Evolutionary conservation across 2,329 filamentous ascomycete species (phyloP).

Genomic region (Fusarium hainanense): DNA sequence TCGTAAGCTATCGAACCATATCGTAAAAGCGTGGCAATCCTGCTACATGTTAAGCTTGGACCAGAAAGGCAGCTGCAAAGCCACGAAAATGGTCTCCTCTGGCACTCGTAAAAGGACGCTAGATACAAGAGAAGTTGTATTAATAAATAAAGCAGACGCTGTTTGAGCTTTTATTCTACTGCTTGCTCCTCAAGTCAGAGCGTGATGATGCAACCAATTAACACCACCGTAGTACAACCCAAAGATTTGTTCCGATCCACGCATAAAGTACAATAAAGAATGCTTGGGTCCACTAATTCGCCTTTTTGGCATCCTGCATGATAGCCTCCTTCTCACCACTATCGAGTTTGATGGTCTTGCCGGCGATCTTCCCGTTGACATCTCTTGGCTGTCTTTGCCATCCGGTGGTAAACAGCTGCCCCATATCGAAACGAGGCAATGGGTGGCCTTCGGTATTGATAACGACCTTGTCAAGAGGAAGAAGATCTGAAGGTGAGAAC

Average conservation of each 20-base stretch:
- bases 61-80: slow-evolving; percentile 31
- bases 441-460: slow-evolving; percentile 97
- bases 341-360: slow-evolving; percentile 20
- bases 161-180: slow-evolving; percentile 1
- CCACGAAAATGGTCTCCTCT: slow-evolving; percentile 9
- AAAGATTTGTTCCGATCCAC: not conserved
- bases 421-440: slow-evolving; percentile 87
- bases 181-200: slow-evolving; percentile 4
- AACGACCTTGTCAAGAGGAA: slow-evolving; percentile 87
- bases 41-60: slow-evolving; percentile 14
- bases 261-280: not conserved
- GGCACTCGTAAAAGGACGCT: not conserved
- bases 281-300: slow-evolving; percentile 9
- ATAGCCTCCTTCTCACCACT: slow-evolving; percentile 25
- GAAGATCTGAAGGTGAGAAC: slow-evolving; percentile 84
- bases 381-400: slow-evolving; percentile 78
- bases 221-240: slow-evolving; percentile 9
- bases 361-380: slow-evolving; percentile 54
- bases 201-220: slow-evolving; percentile 5
- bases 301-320: slow-evolving; percentile 18
- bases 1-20: slow-evolving; percentile 26
- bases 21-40: slow-evolving; percentile 6
- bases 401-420: slow-evolving; percentile 79
- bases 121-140: not conserved
- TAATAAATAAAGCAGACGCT: not conserved